These are phyloP conservation scores for Fusarium beomiforme DNA, from an alignment of 2,329 filamentous ascomycete species.

Conservation along the genomic window DNA sequence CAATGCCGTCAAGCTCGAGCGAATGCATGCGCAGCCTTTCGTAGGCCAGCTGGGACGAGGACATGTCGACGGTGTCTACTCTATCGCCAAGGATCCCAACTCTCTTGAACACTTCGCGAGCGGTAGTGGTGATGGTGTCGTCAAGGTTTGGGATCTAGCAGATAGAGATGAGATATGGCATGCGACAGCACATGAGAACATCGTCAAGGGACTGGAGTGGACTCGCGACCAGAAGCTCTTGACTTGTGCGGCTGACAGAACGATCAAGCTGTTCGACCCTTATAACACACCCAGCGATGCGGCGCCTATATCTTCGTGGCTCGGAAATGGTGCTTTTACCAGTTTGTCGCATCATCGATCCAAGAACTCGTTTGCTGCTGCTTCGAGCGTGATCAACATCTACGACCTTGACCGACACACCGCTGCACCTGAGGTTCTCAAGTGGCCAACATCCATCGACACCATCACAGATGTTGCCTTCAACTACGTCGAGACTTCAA, in stretches of 20 bases:
- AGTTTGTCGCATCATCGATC: constrained; percentile 84
- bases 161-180: constrained; percentile 80
- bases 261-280: constrained; percentile 91
- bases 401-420: constrained; percentile 88
- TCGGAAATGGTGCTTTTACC: constrained; percentile 85
- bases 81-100: constrained; percentile 81
- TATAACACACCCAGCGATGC: constrained; percentile 76
- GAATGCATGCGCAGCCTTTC: constrained; percentile 83
- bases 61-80: constrained; percentile 88
- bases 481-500: constrained; percentile 93
- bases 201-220: constrained; percentile 92
- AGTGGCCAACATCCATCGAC: constrained; percentile 89
- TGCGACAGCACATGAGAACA: constrained; percentile 86
- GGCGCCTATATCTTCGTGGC: constrained; percentile 83
- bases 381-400: constrained; percentile 81
- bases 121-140: constrained; percentile 88
- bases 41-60: constrained; percentile 87
- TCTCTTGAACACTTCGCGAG: constrained; percentile 80
- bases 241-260: constrained; percentile 86
- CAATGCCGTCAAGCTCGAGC: constrained; percentile 89
- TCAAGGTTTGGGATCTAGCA: constrained; percentile 90
- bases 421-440: constrained; percentile 81
- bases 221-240: constrained; percentile 85
- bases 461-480: constrained; percentile 90
- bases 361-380: constrained; percentile 80